Evolutionary conservation across 2,329 filamentous ascomycete species (phyloP), one percentile per base, ranked within the genome.

Genomic region (Cercospora sp.): DNA sequence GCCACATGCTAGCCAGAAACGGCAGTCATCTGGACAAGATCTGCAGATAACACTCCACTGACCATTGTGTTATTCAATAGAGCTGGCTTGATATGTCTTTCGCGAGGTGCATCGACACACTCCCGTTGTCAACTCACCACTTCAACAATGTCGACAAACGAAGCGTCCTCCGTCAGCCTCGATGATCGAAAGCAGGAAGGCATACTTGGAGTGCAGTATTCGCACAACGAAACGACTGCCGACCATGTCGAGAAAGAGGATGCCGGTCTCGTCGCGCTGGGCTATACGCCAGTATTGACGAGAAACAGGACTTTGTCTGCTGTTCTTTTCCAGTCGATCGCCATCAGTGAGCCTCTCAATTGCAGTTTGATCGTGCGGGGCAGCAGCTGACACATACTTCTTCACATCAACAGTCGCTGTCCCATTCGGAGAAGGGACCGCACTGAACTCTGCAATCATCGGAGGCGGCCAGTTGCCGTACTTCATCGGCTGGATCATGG

Each of bases 401-500:
- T 51, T 51, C 20, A 51, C 10, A 13, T 26, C 10, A 13, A 51
- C 31, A 58, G 66, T 57, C 8, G 66, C 66, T n/a, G 63, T 68
- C 5, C 87, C 85, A 5, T 88, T 84, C 68, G 87, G 85, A 6
- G 80, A 82, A 66, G 80, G 80, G 7, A 91, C 89, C 1, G 91
- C 89, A 8, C 69, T 82, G 8, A 75, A 82, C 62, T 80, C 74
- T 30, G 81, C 81, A 60, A 82, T 91, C 58, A 82, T 87, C 70
- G 87, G 87, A 68, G 89, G 90, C 65, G 89, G 90, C 0, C 88
- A 89, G 12, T 86, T 88, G 67, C 86, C 87, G 74, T 88, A 92
- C 75, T 89, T 92, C 76, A 89, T 89, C 87, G 90, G 89, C 57
- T 91, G 90, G 88, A 80, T 91, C 40, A 81, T 82, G 53, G 88